Evolutionary conservation across 1,139 yeast genomes (phyloP).

Genomic region (Hyphopichia burtonii): DNA sequence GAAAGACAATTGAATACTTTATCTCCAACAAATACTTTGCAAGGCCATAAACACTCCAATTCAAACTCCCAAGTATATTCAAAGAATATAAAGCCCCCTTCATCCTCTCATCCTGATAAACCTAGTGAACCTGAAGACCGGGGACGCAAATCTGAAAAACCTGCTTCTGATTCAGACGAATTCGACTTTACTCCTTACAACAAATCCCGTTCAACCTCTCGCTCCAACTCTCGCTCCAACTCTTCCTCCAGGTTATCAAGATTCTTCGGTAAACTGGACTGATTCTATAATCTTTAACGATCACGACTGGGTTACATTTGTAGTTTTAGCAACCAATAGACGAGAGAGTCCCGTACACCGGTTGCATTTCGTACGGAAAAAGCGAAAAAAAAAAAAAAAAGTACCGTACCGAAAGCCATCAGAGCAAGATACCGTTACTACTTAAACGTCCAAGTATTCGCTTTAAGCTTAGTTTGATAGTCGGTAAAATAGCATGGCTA

Average conservation of each 20-base stretch:
- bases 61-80: background rate
- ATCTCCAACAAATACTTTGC: background rate
- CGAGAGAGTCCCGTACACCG: too few relatives aligned
- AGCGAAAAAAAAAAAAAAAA: too few relatives aligned
- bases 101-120: background rate
- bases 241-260: constrained; percentile 9
- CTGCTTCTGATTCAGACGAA: background rate
- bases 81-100: background rate
- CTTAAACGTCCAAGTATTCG: too few relatives aligned
- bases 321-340: background rate
- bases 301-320: background rate
- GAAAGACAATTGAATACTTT: constrained; percentile 8
- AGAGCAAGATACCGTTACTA: too few relatives aligned
- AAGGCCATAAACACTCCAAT: background rate
- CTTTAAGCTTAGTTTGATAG: too few relatives aligned
- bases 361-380: too few relatives aligned
- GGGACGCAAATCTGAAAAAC: background rate
- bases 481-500: too few relatives aligned
- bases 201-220: too few relatives aligned
- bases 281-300: background rate
- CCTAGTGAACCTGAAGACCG: background rate
- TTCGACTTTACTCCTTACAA: background rate
- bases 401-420: too few relatives aligned
- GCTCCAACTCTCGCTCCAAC: constrained; percentile 3
- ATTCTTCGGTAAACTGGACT: background rate